Evolutionary conservation across 495 filamentous ascomycete genomes (phyloP), one percentile per base, ranked within the genome.

Genomic region (Hypoxylon perforatum): DNA sequence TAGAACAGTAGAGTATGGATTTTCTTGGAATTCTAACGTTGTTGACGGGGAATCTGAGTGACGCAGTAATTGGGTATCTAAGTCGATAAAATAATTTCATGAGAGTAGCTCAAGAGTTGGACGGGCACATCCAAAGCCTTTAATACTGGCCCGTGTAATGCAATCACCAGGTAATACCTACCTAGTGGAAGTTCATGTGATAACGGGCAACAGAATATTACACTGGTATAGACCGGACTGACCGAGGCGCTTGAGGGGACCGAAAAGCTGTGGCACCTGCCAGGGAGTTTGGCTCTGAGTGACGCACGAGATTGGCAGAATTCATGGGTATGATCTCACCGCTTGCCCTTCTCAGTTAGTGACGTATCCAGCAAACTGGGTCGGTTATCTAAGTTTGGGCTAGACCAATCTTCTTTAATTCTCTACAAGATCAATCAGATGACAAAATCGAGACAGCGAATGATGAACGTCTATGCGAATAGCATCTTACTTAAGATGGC

Each of bases 281-380:
- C 45, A 56, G 15, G n/a, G 36, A 42, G 11, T 48, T 30, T 22
- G 42, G 47, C 9, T 44, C 22, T 30, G 21, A 56, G 45, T 69
- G 66, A 69, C 66, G 61, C 66, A 69, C 36, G 61, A 64, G 56
- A 56, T 35, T 50, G 42, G 49, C 56, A 60, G 56, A 60, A 65
- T 55, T 14, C n/a, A 42, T 15, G 39, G 39, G 15, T 42, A 17
- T n/a, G 14, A 7, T 15, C 35, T 67, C 58, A 67, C 65, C 65
- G 65, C 65, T 21, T 67, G 30, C 65, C 53, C 1, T 33, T 46
- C n/a, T 9, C 9, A n/a, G 49, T 38, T 38, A 49, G n/a, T 17
- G 4, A n/a, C 15, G 33, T 48, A 50, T 63, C 59, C 60, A 69
- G 44, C 36, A 15, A 60, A 45, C 54, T 41, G 64, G 64, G 48